Evolutionary conservation across 192 early-diverging fungal genomes (phyloP).

Genomic region (Mortierella antarctica): DNA sequence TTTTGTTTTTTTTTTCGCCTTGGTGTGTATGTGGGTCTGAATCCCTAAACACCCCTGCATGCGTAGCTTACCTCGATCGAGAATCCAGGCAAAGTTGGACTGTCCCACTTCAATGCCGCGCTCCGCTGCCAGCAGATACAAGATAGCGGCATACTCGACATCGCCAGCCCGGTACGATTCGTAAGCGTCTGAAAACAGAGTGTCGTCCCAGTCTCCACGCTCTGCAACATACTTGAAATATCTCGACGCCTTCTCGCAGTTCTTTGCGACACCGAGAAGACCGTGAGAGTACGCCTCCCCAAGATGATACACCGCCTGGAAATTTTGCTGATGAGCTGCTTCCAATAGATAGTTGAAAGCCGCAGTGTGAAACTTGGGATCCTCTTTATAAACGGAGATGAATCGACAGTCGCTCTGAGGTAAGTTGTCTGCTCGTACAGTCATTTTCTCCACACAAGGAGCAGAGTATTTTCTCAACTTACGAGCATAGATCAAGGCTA

Average conservation of each 20-base stretch:
- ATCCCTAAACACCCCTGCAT: neutral
- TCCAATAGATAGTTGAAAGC: conserved; percentile 66
- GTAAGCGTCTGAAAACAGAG: conserved; percentile 69
- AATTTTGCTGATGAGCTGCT: conserved; percentile 72
- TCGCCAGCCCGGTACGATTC: conserved; percentile 69
- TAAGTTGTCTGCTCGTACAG: neutral
- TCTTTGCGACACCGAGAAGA: conserved; percentile 43
- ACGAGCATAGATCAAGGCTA: conserved; percentile 58
- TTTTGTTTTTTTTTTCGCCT: neutral
- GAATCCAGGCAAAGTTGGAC: conserved; percentile 88
- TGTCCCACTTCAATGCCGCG: conserved; percentile 90
- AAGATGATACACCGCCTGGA: conserved; percentile 85
- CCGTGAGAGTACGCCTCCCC: conserved; percentile 77
- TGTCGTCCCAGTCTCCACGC: conserved; percentile 85
- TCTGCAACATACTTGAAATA: conserved; percentile 86
- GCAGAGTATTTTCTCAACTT: neutral
- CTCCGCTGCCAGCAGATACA: conserved; percentile 89
- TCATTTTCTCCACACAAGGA: conserved; percentile 47
- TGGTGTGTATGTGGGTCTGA: no score
- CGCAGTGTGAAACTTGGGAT: conserved; percentile 22
- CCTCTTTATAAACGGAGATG: conserved; percentile 14
- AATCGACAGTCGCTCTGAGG: neutral
- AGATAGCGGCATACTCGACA: conserved; percentile 73
- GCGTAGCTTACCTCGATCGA: conserved; percentile 70
- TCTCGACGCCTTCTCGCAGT: conserved; percentile 76